These are phyloP conservation scores for Elongisporangium senticosum DNA, from an alignment of 352 stramenopile genomes.

Conservation along the genomic window DNA sequence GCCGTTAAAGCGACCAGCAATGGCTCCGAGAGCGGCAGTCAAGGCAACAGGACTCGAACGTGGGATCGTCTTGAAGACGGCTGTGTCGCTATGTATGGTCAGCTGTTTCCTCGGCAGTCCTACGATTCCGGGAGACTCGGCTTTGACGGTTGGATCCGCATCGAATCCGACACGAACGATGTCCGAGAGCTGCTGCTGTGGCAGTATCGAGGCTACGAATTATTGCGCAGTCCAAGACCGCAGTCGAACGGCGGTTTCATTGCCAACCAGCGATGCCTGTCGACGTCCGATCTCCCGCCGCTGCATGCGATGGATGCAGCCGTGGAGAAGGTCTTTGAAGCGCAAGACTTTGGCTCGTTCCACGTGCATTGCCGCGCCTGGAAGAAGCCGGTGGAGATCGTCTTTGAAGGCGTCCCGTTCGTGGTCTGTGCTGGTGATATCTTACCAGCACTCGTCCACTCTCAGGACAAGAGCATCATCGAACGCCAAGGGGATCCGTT, in stretches of 20 bases:
- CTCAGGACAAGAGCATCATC: background rate
- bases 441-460: conserved; percentile 10
- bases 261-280: conserved; percentile 17
- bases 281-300: conserved; percentile 25
- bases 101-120: conserved; percentile 20
- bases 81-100: conserved; percentile 6
- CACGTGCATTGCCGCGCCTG: conserved; percentile 12
- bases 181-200: conserved; percentile 18
- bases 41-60: background rate
- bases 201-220: conserved; percentile 31
- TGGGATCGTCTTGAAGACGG: background rate
- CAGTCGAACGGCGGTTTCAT: background rate
- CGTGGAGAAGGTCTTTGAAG: conserved; percentile 20
- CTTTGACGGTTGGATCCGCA: conserved; percentile 30
- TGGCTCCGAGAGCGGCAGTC: background rate
- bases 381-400: conserved; percentile 25
- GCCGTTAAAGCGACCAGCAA: conserved; percentile 8
- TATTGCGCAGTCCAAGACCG: conserved; percentile 4
- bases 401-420: conserved; percentile 24
- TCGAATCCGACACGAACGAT: conserved; percentile 18
- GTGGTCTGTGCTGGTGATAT: conserved; percentile 28
- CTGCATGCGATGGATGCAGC: conserved; percentile 30
- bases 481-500: background rate
- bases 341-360: conserved; percentile 20
- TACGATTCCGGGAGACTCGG: conserved; percentile 30